These are phyloP conservation scores for Gonapodya sp. DNA, from an alignment of 192 early-diverging fungal genomes.

Conservation along the genomic window DNA sequence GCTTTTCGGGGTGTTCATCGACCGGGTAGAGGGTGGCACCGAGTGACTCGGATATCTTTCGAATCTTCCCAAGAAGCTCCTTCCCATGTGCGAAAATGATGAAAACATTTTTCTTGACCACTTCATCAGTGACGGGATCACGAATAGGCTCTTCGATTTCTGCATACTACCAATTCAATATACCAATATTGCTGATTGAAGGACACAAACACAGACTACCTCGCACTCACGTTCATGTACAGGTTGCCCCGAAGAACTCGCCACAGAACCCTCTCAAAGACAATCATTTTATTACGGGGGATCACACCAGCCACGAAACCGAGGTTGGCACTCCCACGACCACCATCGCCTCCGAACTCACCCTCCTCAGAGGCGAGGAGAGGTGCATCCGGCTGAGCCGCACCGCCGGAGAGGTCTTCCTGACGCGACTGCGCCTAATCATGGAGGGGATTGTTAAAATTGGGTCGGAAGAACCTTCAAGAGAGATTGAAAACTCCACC, in stretches of 20 bases:
- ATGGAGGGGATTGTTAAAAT: background rate
- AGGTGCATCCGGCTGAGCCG: background rate
- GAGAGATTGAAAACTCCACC: slow-evolving; percentile 27
- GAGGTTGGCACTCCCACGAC: slow-evolving; percentile 22
- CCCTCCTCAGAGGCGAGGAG: background rate
- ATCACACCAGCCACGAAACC: slow-evolving; percentile 96
- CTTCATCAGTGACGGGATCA: slow-evolving; percentile 80
- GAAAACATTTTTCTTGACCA: slow-evolving; percentile 93
- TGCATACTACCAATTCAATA: slow-evolving; percentile 24
- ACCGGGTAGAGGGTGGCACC: slow-evolving; percentile 92
- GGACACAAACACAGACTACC: background rate
- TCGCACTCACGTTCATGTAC: slow-evolving; percentile 68
- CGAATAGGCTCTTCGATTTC: slow-evolving; percentile 91
- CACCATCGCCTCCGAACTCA: background rate
- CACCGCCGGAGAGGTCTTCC: background rate
- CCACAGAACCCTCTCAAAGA: slow-evolving; percentile 95
- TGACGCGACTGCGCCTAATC: background rate
- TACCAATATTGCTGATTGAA: background rate
- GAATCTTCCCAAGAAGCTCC: slow-evolving; percentile 80
- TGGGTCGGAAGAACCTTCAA: slow-evolving; percentile 17
- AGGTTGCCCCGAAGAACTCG: slow-evolving; percentile 94
- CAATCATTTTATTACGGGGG: slow-evolving; percentile 64
- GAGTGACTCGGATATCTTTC: slow-evolving; percentile 87
- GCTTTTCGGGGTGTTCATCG: slow-evolving; percentile 70
- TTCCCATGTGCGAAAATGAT: slow-evolving; percentile 96